Base-by-base conservation (phyloP, 768 basidiomycete genomes). In the Leccinum variicolor region DNA sequence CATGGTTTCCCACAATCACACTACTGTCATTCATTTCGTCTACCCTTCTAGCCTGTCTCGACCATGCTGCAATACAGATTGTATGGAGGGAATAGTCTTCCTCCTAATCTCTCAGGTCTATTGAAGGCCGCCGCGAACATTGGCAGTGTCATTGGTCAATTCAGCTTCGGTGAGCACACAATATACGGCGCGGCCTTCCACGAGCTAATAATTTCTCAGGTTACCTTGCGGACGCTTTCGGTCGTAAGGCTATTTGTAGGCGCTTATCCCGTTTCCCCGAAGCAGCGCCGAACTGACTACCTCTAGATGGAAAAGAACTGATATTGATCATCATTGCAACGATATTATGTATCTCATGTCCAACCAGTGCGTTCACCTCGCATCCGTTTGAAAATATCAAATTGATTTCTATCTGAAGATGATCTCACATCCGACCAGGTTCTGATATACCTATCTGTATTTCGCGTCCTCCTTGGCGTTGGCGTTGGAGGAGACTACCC, bases 401-500 rank as follows among this genome's bases (percentile, higher is more conserved):
- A 61, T n/a, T 61, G 14, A 65, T 43, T 15, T 36, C 23, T 25
- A 49, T 39, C n/a, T 23, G 7, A 62, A 75, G 77, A 83, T 33
- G 70, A 74, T 4, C 75, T 89, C 23, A 77, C 80, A 19, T 80
- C 86, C 3, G 67, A 81, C 47, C 62, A 69, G 26, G 76, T 70
- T 23, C 76, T 90, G 50, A 82, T 89, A 61, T 91, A 86, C 68
- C 77, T 92, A 14, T 76, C 76, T 15, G 63, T 85, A 4, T 90
- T 81, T 66, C 85, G 90, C 13, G 86, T 91, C 53, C 64, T 92
- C 7, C 81, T 92, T 34, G 90, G 90, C 0, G 73, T 92, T 17
- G 90, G 90, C 23, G 84, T 92, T 1, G 90, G 89, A 15, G 90
- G 87, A 3, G 90, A 90, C 69, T 90, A 90, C 65, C 87, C 89